Percentiles rank a stretch among this genome's conserved stretches.
Evolutionary conservation across 179 eudicot species (phyloP).

Genomic region (Vitellaria paradoxa): DNA sequence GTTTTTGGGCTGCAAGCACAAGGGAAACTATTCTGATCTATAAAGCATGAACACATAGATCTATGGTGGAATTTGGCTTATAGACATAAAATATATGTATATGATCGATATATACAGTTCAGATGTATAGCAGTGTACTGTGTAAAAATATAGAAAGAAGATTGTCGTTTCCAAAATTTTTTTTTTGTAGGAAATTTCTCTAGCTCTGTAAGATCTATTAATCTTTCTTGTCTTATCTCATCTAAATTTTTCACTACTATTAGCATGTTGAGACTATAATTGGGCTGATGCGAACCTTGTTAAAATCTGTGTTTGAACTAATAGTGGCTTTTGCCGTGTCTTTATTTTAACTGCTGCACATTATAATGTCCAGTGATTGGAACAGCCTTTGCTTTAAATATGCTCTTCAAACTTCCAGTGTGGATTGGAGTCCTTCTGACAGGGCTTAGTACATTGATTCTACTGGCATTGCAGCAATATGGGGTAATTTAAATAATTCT

Average conservation of each 20-base stretch:
- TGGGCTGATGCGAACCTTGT: conserved; percentile 2
- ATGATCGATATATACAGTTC: background rate
- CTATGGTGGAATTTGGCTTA: background rate
- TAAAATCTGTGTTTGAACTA: background rate
- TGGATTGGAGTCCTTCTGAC: conserved; percentile 97
- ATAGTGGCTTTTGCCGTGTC: background rate
- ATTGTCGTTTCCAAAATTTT: background rate
- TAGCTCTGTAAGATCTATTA: background rate
- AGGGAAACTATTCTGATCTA: background rate
- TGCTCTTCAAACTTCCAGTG: conserved; percentile 87
- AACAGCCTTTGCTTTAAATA: conserved; percentile 95
- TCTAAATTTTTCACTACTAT: background rate
- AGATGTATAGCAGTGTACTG: background rate
- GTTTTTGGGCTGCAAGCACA: background rate
- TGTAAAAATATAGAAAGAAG: background rate
- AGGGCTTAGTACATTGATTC: conserved; percentile 84
- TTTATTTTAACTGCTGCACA: conserved; percentile 1
- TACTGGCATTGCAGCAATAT: conserved; percentile 86
- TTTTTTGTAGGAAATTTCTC: conserved; percentile 6
- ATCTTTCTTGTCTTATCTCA: background rate
- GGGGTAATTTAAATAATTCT: conserved; percentile 55
- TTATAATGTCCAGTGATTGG: conserved; percentile 61
- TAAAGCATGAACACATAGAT: background rate
- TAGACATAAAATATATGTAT: background rate
- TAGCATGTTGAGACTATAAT: background rate